Conservation (phyloP, 257 asterid species). For the Catharanthus roseus region DNA sequence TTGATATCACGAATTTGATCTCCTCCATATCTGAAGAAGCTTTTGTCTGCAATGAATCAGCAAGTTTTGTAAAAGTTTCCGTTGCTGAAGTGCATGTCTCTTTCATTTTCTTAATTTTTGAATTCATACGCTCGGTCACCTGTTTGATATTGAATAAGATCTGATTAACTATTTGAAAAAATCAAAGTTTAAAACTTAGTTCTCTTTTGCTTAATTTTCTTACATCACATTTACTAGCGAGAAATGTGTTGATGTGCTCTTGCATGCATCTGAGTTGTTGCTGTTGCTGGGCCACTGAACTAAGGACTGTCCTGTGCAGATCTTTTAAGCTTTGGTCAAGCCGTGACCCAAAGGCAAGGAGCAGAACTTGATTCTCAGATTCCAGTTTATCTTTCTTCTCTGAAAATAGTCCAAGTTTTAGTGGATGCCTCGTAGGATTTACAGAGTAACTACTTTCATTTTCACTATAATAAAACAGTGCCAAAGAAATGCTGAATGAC, state of each 20-base stretch:
- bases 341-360: constrained; percentile 51
- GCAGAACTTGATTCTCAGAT: constrained; percentile 52
- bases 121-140: constrained; percentile 60
- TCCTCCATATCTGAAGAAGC: constrained; percentile 55
- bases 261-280: constrained; percentile 53
- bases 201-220: constrained; percentile 13
- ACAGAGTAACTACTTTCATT: not conserved
- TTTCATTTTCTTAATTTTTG: constrained; percentile 49
- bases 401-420: constrained; percentile 29
- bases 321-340: constrained; percentile 58
- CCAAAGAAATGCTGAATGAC: not conserved
- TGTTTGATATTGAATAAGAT: constrained; percentile 20
- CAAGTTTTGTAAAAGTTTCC: constrained; percentile 37
- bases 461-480: not conserved
- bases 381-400: constrained; percentile 71
- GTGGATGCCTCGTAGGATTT: not conserved
- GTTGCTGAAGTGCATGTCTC: constrained; percentile 49
- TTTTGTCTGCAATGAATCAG: constrained; percentile 40
- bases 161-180: constrained; percentile 16
- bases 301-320: constrained; percentile 49
- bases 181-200: constrained; percentile 4
- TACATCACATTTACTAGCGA: constrained; percentile 60
- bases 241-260: constrained; percentile 43
- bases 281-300: constrained; percentile 63
- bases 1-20: constrained; percentile 40